A percentile compares a stretch with the other conserved stretches of the same genome.
phyloP scores from a whole-genome alignment of 805 yeast genomes.

The Saccharomycopsis babjevae region DNA sequence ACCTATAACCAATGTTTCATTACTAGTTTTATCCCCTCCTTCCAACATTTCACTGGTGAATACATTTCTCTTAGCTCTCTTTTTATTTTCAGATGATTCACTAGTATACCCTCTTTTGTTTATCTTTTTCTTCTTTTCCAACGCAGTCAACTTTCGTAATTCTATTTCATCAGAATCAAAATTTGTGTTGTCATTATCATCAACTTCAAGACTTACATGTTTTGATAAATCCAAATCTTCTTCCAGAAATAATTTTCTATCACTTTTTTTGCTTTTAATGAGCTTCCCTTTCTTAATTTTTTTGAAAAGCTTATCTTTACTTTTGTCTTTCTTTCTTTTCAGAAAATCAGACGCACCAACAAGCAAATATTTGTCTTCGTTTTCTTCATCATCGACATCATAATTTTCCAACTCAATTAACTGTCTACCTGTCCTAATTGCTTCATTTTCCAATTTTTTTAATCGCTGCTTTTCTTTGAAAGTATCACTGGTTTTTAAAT shows the following conservation, averaged over 20 bases:
- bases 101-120: background rate
- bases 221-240: constrained; percentile 19
- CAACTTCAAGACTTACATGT: constrained; percentile 21
- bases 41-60: background rate
- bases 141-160: background rate
- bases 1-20: constrained; percentile 19
- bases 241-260: constrained; percentile 6
- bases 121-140: background rate
- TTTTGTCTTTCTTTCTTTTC: constrained; percentile 4
- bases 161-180: constrained; percentile 3
- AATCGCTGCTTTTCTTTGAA: background rate
- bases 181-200: background rate
- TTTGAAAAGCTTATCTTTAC: constrained; percentile 17
- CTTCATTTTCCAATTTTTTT: constrained; percentile 7
- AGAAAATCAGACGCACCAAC: background rate
- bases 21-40: constrained; percentile 7
- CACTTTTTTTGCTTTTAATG: constrained; percentile 8
- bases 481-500: constrained; percentile 2
- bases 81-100: background rate
- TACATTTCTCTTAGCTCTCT: constrained; percentile 1
- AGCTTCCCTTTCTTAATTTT: constrained; percentile 20
- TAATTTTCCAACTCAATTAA: constrained; percentile 6
- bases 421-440: constrained; percentile 5
- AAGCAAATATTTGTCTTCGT: background rate
- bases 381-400: constrained; percentile 5